Evolutionary conservation across 345 rosid genomes (phyloP).

Genomic region (Rubroshorea leprosula): DNA sequence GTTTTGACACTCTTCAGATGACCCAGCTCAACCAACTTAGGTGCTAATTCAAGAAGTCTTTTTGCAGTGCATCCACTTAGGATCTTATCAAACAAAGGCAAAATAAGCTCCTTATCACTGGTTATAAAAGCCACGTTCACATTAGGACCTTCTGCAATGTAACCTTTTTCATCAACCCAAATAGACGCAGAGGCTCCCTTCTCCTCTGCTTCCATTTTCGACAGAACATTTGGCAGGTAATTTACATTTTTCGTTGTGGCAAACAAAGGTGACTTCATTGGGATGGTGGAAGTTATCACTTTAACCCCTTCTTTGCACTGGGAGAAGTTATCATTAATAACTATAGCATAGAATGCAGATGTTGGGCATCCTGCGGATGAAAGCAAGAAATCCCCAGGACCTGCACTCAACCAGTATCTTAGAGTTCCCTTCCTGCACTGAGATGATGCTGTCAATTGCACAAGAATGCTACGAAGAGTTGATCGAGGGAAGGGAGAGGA

Average conservation of each 20-base stretch:
- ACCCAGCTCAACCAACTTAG: conserved; percentile 50
- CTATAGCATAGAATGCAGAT: conserved; percentile 67
- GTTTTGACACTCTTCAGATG: conserved; percentile 36
- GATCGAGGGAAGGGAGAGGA: conserved; percentile 53
- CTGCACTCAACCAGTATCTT: conserved; percentile 61
- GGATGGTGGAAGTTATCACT: conserved; percentile 54
- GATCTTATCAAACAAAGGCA: conserved; percentile 59
- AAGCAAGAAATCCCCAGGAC: conserved; percentile 65
- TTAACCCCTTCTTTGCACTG: conserved; percentile 56
- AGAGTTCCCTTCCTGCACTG: conserved; percentile 56
- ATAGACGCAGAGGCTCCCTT: conserved; percentile 51
- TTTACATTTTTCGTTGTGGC: conserved; percentile 62
- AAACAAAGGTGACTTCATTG: conserved; percentile 50
- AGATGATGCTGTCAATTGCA: conserved; percentile 47
- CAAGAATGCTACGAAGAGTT: conserved; percentile 53
- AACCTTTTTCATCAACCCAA: conserved; percentile 60
- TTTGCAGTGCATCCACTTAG: conserved; percentile 66
- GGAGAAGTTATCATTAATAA: conserved; percentile 41
- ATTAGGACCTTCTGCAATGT: conserved; percentile 61
- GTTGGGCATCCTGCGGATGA: conserved; percentile 52
- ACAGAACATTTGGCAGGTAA: conserved; percentile 57
- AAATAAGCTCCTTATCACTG: conserved; percentile 43
- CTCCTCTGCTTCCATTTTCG: conserved; percentile 67
- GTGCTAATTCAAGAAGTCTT: conserved; percentile 57
- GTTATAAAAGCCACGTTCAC: conserved; percentile 61